These are phyloP conservation scores for Poa pratensis DNA, from an alignment of 176 grass and related monocot genomes.

Conservation along the genomic window DNA sequence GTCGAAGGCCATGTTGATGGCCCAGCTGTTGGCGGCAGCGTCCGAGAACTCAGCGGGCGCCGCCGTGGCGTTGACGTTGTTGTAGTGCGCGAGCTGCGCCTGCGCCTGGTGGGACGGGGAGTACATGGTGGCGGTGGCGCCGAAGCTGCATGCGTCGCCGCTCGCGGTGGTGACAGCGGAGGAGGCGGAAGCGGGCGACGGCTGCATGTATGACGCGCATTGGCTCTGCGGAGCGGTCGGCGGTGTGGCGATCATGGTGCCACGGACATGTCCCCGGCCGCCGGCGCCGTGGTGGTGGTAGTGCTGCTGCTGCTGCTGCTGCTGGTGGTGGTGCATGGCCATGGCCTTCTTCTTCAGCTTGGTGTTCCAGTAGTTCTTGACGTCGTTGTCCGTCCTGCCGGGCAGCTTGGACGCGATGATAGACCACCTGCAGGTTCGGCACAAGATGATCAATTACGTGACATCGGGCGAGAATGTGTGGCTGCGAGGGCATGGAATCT, in stretches of 20 bases:
- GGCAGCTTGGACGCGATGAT: conserved; percentile 89
- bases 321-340: conserved; percentile 38
- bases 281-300: neutral
- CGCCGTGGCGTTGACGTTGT: conserved; percentile 20
- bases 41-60: conserved; percentile 33
- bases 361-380: conserved; percentile 99
- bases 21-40: conserved; percentile 1
- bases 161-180: conserved; percentile 49
- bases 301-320: neutral
- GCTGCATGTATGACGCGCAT: conserved; percentile 48
- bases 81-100: conserved; percentile 37
- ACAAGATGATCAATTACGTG: neutral
- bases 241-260: neutral
- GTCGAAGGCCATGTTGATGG: conserved; percentile 24
- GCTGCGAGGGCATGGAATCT: neutral
- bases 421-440: conserved; percentile 64
- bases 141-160: conserved; percentile 53
- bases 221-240: conserved; percentile 24
- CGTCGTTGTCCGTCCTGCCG: conserved; percentile 89
- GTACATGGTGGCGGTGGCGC: conserved; percentile 37
- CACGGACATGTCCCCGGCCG: neutral
- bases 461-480: neutral
- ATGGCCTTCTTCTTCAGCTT: conserved; percentile 95
- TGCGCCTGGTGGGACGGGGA: conserved; percentile 10
- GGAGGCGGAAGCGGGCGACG: conserved; percentile 51